Conservation (phyloP, 805 yeast genomes). For the Starmerella khaoyaiensis region DNA sequence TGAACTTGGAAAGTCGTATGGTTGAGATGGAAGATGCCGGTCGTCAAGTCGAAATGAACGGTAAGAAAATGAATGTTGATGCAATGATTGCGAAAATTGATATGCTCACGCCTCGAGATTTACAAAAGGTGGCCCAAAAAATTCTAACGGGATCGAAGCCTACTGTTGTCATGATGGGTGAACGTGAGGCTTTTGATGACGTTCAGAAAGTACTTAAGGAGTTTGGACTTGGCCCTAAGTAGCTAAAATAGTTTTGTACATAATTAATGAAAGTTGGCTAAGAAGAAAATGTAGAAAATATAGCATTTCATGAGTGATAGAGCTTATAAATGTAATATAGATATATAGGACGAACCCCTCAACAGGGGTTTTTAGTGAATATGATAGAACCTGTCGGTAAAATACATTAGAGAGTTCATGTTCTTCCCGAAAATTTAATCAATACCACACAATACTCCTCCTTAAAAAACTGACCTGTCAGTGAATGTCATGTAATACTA, state of each 20-base stretch:
- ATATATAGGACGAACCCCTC: not conserved
- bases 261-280: too few relatives aligned
- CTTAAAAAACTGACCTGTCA: too few relatives aligned
- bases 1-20: constrained; percentile 86
- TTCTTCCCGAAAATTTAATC: too few relatives aligned
- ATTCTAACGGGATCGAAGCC: constrained; percentile 69
- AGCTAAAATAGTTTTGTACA: not conserved
- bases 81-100: constrained; percentile 78
- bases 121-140: constrained; percentile 58
- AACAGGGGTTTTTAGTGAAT: too few relatives aligned
- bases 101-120: constrained; percentile 49
- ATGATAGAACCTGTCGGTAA: too few relatives aligned
- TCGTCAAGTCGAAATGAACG: constrained; percentile 80
- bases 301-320: not conserved
- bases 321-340: not conserved
- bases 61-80: constrained; percentile 54
- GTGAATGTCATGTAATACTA: too few relatives aligned
- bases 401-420: too few relatives aligned
- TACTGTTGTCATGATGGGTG: constrained; percentile 83
- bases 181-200: constrained; percentile 75
- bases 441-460: too few relatives aligned
- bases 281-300: too few relatives aligned
- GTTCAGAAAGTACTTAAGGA: constrained; percentile 48
- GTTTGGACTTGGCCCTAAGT: constrained; percentile 56
- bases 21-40: constrained; percentile 95